phyloP scores from a whole-genome alignment of 805 yeast genomes.

The Geotrichum ghanense region DNA sequence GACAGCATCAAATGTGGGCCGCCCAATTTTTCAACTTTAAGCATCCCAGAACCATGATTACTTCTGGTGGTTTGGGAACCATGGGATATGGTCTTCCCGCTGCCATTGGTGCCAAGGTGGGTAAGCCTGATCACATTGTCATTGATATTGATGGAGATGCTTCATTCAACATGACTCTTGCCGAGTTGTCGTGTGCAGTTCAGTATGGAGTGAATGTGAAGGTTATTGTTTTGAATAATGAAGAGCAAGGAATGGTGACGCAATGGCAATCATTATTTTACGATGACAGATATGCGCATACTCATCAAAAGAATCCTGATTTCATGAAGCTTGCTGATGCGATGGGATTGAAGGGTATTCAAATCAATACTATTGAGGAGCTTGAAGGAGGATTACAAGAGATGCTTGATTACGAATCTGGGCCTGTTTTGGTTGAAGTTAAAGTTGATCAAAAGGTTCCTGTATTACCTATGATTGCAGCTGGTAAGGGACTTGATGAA shows the following conservation, averaged over 20 bases:
- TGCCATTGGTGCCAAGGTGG: slow-evolving; percentile 97
- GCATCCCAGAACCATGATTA: slow-evolving; percentile 82
- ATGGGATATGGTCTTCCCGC: slow-evolving; percentile 98
- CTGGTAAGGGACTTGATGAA: slow-evolving; percentile 88
- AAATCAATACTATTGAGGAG: slow-evolving; percentile 59
- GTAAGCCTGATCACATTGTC: slow-evolving; percentile 87
- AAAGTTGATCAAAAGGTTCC: slow-evolving; percentile 84
- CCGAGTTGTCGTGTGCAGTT: slow-evolving; percentile 86
- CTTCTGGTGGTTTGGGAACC: slow-evolving; percentile 98
- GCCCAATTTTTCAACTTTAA: slow-evolving; percentile 97
- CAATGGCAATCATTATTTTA: slow-evolving; percentile 98
- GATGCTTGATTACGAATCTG: slow-evolving; percentile 58
- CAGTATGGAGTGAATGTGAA: slow-evolving; percentile 90
- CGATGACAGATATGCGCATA: slow-evolving; percentile 95
- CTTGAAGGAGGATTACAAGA: slow-evolving; percentile 45
- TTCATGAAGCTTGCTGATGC: slow-evolving; percentile 88
- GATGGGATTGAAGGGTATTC: slow-evolving; percentile 81
- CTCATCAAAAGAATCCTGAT: slow-evolving; percentile 92
- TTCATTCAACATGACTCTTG: slow-evolving; percentile 95
- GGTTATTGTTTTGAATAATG: slow-evolving; percentile 82
- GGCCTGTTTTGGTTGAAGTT: slow-evolving; percentile 88
- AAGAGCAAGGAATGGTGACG: slow-evolving; percentile 99
- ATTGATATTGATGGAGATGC: slow-evolving; percentile 99
- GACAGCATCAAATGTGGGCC: slow-evolving; percentile 99
- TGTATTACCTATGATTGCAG: slow-evolving; percentile 97